A percentile compares a stretch with the other conserved stretches of the same genome.
These are phyloP conservation scores for Truncatella angustata DNA, from an alignment of 2,329 filamentous ascomycete genomes.

Conservation along the genomic window DNA sequence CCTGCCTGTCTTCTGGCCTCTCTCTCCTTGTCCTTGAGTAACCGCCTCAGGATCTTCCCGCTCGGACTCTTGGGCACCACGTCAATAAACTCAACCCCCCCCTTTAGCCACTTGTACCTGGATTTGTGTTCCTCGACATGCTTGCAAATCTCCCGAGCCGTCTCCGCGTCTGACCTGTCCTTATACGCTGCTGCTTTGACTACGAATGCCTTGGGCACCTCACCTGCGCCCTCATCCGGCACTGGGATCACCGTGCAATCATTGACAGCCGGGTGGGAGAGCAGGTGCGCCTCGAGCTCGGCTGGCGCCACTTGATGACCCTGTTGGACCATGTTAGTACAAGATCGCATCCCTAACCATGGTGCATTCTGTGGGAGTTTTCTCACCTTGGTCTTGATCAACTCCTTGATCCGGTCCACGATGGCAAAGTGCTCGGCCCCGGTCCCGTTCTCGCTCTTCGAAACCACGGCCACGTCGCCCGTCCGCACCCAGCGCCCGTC, in stretches of 20 bases:
- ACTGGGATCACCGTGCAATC: conserved; percentile 79
- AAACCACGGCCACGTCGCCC: conserved; percentile 78
- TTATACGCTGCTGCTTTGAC: conserved; percentile 47
- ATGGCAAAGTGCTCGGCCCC: conserved; percentile 83
- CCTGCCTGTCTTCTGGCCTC: conserved; percentile 58
- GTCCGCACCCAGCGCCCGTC: conserved; percentile 78
- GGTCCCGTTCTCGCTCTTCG: conserved; percentile 59
- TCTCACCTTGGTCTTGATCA: conserved; percentile 50
- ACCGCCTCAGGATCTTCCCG: conserved; percentile 62
- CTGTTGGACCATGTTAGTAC: too few relatives aligned
- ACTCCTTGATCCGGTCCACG: conserved; percentile 66
- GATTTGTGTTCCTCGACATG: conserved; percentile 58
- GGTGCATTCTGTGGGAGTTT: background rate
- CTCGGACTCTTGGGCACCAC: conserved; percentile 63
- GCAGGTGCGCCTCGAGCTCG: conserved; percentile 77
- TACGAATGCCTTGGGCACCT: conserved; percentile 68
- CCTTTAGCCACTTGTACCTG: conserved; percentile 57
- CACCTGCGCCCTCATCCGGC: conserved; percentile 59
- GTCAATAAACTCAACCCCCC: conserved; percentile 52
- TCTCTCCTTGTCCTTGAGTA: conserved; percentile 66
- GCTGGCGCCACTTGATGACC: conserved; percentile 81
- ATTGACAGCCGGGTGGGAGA: conserved; percentile 71
- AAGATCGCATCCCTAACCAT: too few relatives aligned
- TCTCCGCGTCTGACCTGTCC: conserved; percentile 33
- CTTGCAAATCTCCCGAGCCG: conserved; percentile 42